These are phyloP conservation scores for Boletus coccyginus DNA, from an alignment of 768 basidiomycete genomes.

Conservation along the genomic window DNA sequence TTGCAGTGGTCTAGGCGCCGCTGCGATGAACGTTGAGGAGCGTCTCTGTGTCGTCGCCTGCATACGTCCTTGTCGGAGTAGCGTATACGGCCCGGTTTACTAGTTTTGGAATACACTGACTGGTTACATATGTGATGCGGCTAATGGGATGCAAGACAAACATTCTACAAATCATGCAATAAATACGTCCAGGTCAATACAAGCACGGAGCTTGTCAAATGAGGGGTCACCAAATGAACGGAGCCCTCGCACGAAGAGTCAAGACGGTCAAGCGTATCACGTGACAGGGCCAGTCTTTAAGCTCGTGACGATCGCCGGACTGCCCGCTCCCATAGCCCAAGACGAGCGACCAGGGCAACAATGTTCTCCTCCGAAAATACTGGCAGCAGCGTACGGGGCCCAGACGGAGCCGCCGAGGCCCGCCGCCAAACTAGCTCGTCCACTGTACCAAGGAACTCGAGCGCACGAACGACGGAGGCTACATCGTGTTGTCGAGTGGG, in stretches of 20 bases:
- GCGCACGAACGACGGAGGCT: conserved; percentile 19
- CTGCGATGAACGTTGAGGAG: conserved; percentile 23
- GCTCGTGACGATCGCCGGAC: conserved; percentile 20
- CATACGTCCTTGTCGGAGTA: conserved; percentile 11
- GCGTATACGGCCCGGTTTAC: neutral
- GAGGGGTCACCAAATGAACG: no score
- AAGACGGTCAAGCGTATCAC: neutral
- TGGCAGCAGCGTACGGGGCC: conserved; percentile 7
- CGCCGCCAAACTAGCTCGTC: conserved; percentile 32
- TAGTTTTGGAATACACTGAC: conserved; percentile 1
- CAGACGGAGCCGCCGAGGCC: conserved; percentile 3
- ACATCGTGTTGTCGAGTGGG: conserved; percentile 13
- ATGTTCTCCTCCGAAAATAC: conserved; percentile 27
- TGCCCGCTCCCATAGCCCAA: conserved; percentile 28
- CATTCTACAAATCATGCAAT: neutral
- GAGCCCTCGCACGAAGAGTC: no score
- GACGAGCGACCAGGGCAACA: conserved; percentile 21
- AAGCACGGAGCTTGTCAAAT: no score
- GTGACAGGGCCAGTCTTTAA: conserved; percentile 1
- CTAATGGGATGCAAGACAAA: neutral
- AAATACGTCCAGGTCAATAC: neutral
- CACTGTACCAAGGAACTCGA: conserved; percentile 25
- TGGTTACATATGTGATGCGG: neutral
- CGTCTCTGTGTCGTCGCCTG: conserved; percentile 26
- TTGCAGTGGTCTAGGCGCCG: neutral